Percentiles rank a stretch among this genome's conserved stretches.
Evolutionary conservation across 305 asterid genomes (phyloP).

Genomic region (Fraxinus greggii): DNA sequence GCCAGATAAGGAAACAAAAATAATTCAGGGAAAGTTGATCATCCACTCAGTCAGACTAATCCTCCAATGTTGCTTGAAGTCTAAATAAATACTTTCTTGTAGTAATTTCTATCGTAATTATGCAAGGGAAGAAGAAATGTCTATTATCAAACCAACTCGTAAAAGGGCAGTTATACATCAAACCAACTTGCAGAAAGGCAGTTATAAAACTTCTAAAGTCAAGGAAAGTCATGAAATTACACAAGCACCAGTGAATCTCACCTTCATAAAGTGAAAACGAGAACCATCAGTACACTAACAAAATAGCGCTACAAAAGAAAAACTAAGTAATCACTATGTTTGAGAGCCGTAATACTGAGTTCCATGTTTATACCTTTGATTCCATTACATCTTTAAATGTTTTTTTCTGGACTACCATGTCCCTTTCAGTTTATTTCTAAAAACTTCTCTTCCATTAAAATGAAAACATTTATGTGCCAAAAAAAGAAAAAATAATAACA

Average conservation of each 20-base stretch:
- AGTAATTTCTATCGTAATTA: neutral
- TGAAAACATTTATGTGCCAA: neutral
- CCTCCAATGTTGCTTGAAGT: neutral
- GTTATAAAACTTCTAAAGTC: neutral
- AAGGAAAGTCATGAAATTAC: neutral
- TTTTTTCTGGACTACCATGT: neutral
- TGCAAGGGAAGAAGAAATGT: neutral
- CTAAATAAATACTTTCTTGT: neutral
- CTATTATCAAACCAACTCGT: neutral
- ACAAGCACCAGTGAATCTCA: neutral
- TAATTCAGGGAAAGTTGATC: conserved; percentile 7
- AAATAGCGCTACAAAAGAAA: neutral
- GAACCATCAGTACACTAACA: neutral
- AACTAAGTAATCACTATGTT: neutral
- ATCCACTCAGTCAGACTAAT: neutral
- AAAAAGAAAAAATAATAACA: neutral
- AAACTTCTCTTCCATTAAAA: neutral
- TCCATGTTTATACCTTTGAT: neutral
- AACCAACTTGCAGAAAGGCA: neutral
- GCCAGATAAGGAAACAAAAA: conserved; percentile 14
- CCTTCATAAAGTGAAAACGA: neutral
- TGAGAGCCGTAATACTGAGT: neutral
- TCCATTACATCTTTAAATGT: neutral
- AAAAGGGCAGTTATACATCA: neutral
- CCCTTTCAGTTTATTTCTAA: neutral